phyloP scores from a whole-genome alignment of 352 stramenopile species.

The Globisporangium splendens region DNA sequence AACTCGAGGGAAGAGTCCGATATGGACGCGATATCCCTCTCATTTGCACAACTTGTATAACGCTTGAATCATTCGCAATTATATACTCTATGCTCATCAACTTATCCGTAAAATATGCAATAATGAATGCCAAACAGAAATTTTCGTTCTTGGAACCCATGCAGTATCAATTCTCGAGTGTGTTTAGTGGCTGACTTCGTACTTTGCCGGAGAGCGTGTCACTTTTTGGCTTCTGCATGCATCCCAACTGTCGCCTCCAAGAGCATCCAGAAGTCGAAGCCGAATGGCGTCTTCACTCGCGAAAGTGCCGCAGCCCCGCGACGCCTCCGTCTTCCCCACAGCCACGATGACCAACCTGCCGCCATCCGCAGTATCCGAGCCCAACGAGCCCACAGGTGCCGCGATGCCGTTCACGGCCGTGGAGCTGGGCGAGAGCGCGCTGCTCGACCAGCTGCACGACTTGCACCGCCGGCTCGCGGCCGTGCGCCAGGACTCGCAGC shows the following conservation, averaged over 20 bases:
- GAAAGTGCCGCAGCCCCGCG: slow-evolving; percentile 4
- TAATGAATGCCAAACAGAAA: too few relatives aligned
- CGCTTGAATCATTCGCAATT: too few relatives aligned
- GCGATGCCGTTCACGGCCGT: slow-evolving; percentile 12
- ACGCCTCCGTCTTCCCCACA: not conserved
- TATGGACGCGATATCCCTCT: too few relatives aligned
- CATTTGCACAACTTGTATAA: too few relatives aligned
- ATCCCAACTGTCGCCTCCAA: not conserved
- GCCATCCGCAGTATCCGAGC: not conserved
- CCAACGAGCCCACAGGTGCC: not conserved
- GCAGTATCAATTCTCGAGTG: too few relatives aligned
- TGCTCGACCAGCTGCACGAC: slow-evolving; percentile 78
- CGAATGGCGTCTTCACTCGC: slow-evolving; percentile 2
- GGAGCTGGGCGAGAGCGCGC: slow-evolving; percentile 66
- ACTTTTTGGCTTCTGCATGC: not conserved
- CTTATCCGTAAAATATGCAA: too few relatives aligned
- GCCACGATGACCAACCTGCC: not conserved
- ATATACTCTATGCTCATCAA: too few relatives aligned
- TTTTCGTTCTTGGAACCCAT: too few relatives aligned
- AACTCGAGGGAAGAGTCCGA: too few relatives aligned
- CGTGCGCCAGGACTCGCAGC: slow-evolving; percentile 75
- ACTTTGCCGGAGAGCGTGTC: not conserved
- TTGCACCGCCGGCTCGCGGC: slow-evolving; percentile 62
- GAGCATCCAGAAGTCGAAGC: not conserved
- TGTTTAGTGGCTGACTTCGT: slow-evolving; percentile 2